Base-by-base conservation (phyloP, 2,329 filamentous ascomycete genomes). In the Colletotrichum plurivorum region DNA sequence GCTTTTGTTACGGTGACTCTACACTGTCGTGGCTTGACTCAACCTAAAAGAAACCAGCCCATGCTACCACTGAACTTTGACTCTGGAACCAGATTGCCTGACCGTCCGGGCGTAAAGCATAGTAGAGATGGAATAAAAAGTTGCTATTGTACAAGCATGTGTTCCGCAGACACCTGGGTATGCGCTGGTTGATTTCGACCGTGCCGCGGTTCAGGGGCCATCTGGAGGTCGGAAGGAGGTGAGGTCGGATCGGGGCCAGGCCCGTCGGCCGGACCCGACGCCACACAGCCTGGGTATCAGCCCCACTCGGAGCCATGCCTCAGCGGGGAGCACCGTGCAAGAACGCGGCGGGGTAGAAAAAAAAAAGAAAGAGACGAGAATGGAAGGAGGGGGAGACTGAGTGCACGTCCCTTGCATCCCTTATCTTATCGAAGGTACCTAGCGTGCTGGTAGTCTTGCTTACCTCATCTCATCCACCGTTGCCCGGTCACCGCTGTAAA, bases 401-500 rank as follows among this genome's bases (percentile, higher is more conserved):
- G 31, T 36, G 60, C 59, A 64, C 53, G 60, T 63, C 39, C 58
- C 16, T 43, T 16, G 15, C 5, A 41, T 7, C 12, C 22, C 56
- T 25, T 46, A 46, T 60, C 57, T 41, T 15, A 43, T 43, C 41
- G 41, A 15, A 41, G 13, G 39, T 10, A 41, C 4, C 22, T 25
- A 12, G 31, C 2, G 8, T 36, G 31, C 31, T 8, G 31, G 31
- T 10, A 9, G 8, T 6, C 31, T 9, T 7, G 9, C 8, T 16
- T 59, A 61, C n/a, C 45, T 58, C 57, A 68, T 68, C 67, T 54
- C 63, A 68, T 68, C 63, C 13, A 8, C 18, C 22, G 67, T 70
- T 70, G 67, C 67, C 67, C 46, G 67, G 67, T 18, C 63, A 68
- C 18, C 22, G 15, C 7, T 41, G 64, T 70, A 63, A 70, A 68